Evolutionary conservation across 257 asterid species (phyloP).

Genomic region (Fraxinus cuspidata): DNA sequence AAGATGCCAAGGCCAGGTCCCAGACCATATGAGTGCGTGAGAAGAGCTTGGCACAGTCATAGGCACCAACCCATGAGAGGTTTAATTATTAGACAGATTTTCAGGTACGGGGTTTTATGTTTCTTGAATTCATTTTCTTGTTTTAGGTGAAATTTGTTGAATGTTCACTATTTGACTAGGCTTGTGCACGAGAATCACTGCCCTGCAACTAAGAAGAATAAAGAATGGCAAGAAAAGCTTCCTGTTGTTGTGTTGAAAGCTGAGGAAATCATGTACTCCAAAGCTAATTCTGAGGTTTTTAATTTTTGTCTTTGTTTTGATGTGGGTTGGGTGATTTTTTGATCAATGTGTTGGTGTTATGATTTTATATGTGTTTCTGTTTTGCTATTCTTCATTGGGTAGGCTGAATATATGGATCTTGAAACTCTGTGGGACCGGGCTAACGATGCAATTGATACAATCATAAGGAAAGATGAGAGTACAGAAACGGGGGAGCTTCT

Average conservation of each 20-base stretch:
- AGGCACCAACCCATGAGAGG: constrained; percentile 82
- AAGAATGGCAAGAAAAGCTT: constrained; percentile 88
- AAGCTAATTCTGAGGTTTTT: constrained; percentile 82
- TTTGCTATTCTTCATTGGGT: constrained; percentile 17
- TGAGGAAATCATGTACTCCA: constrained; percentile 84
- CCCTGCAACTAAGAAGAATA: constrained; percentile 45
- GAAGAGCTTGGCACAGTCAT: constrained; percentile 91
- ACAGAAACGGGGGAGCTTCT: constrained; percentile 69
- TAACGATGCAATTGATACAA: constrained; percentile 77
- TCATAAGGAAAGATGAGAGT: constrained; percentile 75
- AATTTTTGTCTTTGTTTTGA: not conserved
- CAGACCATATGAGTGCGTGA: constrained; percentile 76
- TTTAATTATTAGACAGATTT: constrained; percentile 69
- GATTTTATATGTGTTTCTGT: constrained; percentile 6
- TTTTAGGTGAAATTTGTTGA: constrained; percentile 15
- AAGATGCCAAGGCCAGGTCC: constrained; percentile 90
- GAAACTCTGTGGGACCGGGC: constrained; percentile 79
- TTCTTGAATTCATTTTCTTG: not conserved
- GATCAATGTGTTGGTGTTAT: not conserved
- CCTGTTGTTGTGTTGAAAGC: constrained; percentile 80
- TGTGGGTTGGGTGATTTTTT: constrained; percentile 4
- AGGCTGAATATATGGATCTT: constrained; percentile 76
- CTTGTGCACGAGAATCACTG: constrained; percentile 47
- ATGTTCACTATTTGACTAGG: constrained; percentile 46
- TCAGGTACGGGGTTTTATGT: constrained; percentile 50